Evolutionary conservation across 106 monocot genomes (phyloP).

Genomic region (Acorus gramineus): DNA sequence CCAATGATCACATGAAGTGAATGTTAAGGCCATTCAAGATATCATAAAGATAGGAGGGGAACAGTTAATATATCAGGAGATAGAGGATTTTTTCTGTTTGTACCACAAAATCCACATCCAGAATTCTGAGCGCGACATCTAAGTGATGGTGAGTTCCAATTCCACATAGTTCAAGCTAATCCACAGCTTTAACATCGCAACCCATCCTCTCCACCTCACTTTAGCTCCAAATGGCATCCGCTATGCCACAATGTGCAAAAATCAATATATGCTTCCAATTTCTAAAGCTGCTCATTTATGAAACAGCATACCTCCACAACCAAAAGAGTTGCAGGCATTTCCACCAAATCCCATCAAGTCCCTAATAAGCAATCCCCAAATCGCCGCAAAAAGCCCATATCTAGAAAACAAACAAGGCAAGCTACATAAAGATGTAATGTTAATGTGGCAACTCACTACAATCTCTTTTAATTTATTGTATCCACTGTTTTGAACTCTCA

Average conservation of each 20-base stretch:
- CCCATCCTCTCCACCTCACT: conserved; percentile 13
- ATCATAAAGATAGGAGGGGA: not conserved
- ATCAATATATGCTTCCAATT: conserved; percentile 2
- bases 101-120: conserved; percentile 12
- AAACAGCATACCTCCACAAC: conserved; percentile 45
- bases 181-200: conserved; percentile 15
- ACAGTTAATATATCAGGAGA: not conserved
- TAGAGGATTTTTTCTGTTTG: not conserved
- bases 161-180: conserved; percentile 6
- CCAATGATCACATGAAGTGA: too few species aligned
- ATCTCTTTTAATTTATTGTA: too few species aligned
- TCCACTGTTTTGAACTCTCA: too few species aligned
- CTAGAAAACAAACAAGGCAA: conserved; percentile 16
- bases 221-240: conserved; percentile 8
- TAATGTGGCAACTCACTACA: too few species aligned
- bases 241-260: conserved; percentile 18
- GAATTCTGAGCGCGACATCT: conserved; percentile 5
- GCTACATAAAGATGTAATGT: conserved; percentile 12
- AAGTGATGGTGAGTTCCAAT: conserved; percentile 9
- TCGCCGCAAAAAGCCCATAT: conserved; percentile 27
- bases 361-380: conserved; percentile 48
- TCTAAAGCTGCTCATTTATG: conserved; percentile 23
- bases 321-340: conserved; percentile 1
- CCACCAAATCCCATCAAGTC: conserved; percentile 24
- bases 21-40: too few species aligned